Evolutionary conservation across 495 filamentous ascomycete species (phyloP).

Genomic region (Xylaria sp.): DNA sequence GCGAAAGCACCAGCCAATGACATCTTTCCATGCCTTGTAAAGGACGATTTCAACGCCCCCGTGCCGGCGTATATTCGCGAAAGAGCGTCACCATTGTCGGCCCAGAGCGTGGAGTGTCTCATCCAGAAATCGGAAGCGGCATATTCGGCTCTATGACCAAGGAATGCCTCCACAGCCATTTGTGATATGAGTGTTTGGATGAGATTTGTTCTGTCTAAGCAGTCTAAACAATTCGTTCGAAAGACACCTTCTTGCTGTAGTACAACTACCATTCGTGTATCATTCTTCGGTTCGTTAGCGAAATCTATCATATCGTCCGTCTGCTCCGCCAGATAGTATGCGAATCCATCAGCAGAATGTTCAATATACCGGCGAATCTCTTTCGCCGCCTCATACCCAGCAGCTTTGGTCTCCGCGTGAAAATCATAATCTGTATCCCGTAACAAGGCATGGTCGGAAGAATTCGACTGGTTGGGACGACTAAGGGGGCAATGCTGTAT

Average conservation of each 20-base stretch:
- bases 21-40: slow-evolving; percentile 96
- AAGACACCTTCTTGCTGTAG: slow-evolving; percentile 94
- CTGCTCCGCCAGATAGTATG: slow-evolving; percentile 85
- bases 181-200: slow-evolving; percentile 94
- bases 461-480: slow-evolving; percentile 49
- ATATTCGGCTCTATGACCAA: slow-evolving; percentile 69
- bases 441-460: slow-evolving; percentile 73
- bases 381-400: slow-evolving; percentile 86
- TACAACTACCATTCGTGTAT: slow-evolving; percentile 67
- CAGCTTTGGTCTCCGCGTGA: slow-evolving; percentile 87
- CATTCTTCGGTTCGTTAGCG: slow-evolving; percentile 37
- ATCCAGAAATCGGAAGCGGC: slow-evolving; percentile 84
- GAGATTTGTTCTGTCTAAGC: slow-evolving; percentile 93
- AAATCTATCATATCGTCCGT: slow-evolving; percentile 53
- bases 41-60: slow-evolving; percentile 92
- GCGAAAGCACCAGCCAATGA: slow-evolving; percentile 92
- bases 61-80: slow-evolving; percentile 97
- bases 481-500: slow-evolving; percentile 72
- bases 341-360: slow-evolving; percentile 81
- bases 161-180: slow-evolving; percentile 85
- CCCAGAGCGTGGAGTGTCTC: slow-evolving; percentile 91
- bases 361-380: slow-evolving; percentile 77
- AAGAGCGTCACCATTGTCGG: slow-evolving; percentile 95
- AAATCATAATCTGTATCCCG: slow-evolving; percentile 90
- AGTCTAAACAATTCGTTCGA: slow-evolving; percentile 95